Base-by-base conservation (phyloP, 148 eudicot species). In the Talinum fruticosum region DNA sequence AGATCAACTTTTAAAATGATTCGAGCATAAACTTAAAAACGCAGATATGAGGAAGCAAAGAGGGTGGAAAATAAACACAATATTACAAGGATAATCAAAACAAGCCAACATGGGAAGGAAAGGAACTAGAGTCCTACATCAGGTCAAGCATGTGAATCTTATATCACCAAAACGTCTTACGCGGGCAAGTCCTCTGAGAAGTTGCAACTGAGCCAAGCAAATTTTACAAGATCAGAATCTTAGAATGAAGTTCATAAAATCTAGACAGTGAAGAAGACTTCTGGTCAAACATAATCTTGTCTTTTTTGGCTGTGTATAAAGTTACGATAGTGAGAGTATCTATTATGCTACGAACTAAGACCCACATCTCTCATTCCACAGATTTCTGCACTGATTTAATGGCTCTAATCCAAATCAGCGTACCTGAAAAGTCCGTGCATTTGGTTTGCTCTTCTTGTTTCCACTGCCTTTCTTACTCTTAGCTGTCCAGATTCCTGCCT, bases 371-470 rank as follows among this genome's bases (percentile, higher is more conserved):
- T 38, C 34, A 34, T 75, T 29, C 30, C 14, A 29, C 61, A 29
- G 53, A 26, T 44, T 41, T 76, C 69, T 8, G 21, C 71, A 21
- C 15, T 36, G 36, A 36, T 72, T 24, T 64, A 6, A 47, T 10
- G 6, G 34, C 30, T n/a, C n/a, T 24, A 21, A 75, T 32, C 24
- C 24, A 19, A 37, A 36, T 45, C 23, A 81, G 29, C 10, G 14
- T 84, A 90, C 98, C 98, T 89, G 88, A 94, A 94, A 77, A 94
- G 87, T 37, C 98, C 98, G 79, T 94, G 98, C 98, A 94, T 92
- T 86, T 94, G 92, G 77, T 87, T 92, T 21, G 98, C 98, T 81
- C 94, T 86, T 82, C 94, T 83, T 29, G 98, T 89, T 77, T 92
- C 98, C 41, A 88, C 78, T 21, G 98, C 88, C 82, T 89, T 94